Percentiles rank a stretch among this genome's conserved stretches.
Conservation (phyloP, 2,329 filamentous ascomycete species). For the Gaeumannomyces tritici region DNA sequence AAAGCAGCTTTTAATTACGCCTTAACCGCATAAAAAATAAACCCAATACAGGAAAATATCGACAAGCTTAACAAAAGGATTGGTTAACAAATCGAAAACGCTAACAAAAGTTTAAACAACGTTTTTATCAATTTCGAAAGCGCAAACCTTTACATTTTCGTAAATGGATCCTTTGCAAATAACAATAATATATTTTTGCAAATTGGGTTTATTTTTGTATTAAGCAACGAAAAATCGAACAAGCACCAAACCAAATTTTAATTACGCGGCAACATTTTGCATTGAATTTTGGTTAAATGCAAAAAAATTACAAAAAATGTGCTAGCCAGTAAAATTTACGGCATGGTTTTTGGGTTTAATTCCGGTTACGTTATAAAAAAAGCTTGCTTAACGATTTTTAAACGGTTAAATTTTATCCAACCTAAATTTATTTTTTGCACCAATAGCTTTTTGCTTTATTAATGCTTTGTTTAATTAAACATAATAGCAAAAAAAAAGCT, state of each 20-base stretch:
- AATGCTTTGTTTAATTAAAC: neutral
- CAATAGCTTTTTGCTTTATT: neutral
- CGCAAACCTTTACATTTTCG: neutral
- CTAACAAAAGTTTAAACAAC: neutral
- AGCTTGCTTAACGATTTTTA: neutral
- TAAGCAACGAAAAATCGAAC: neutral
- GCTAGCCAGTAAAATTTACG: neutral
- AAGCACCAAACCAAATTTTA: neutral
- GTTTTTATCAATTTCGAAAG: neutral
- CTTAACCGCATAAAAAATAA: too few relatives aligned
- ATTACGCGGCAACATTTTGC: neutral
- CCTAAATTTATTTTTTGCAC: neutral
- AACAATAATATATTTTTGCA: neutral
- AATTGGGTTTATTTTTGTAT: neutral
- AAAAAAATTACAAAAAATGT: neutral
- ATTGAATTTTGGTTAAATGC: neutral
- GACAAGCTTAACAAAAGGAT: neutral
- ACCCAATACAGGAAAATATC: neutral
- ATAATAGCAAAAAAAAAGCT: neutral
- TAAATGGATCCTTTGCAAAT: too few relatives aligned
- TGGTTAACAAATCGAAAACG: neutral
- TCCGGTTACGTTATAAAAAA: neutral
- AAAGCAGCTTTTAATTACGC: neutral
- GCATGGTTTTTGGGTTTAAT: neutral
- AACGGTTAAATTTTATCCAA: neutral